phyloP scores from a whole-genome alignment of 805 yeast genomes.

The Candida succiphila region DNA sequence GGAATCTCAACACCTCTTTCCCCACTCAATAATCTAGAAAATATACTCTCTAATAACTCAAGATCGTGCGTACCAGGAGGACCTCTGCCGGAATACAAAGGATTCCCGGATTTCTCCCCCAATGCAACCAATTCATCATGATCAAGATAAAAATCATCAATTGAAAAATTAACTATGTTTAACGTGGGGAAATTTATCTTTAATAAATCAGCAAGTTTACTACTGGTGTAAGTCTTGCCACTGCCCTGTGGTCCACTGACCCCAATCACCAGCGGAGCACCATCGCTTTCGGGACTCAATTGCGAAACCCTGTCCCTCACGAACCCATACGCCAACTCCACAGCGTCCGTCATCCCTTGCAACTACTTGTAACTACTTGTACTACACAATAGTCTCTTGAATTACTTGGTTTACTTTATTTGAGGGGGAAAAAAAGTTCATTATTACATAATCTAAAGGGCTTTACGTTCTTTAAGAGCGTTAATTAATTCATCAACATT shows the following conservation, averaged over 20 bases:
- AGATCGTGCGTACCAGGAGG: constrained; percentile 92
- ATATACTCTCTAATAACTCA: constrained; percentile 24
- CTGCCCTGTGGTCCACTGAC: constrained; percentile 74
- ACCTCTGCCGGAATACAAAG: constrained; percentile 66
- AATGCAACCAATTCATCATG: constrained; percentile 38
- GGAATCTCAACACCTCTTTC: constrained; percentile 38
- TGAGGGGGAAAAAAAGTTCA: no score
- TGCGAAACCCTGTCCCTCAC: no score
- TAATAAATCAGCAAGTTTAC: constrained; percentile 26
- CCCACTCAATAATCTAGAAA: constrained; percentile 21
- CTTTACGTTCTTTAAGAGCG: constrained; percentile 70
- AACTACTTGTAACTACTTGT: no score
- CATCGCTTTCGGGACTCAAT: no score
- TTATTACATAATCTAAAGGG: constrained; percentile 16
- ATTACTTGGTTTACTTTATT: no score
- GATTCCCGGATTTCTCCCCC: constrained; percentile 7
- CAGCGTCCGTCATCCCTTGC: no score
- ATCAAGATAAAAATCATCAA: constrained; percentile 81
- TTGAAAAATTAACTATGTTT: constrained; percentile 44
- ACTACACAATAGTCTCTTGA: no score
- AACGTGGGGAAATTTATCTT: constrained; percentile 24
- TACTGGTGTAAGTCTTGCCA: constrained; percentile 57
- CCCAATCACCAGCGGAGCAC: constrained; percentile 34
- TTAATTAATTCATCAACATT: constrained; percentile 74
- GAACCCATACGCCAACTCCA: no score